Evolutionary conservation across 495 filamentous ascomycete species (phyloP).

Genomic region (Hypoxylon crocopeplum): DNA sequence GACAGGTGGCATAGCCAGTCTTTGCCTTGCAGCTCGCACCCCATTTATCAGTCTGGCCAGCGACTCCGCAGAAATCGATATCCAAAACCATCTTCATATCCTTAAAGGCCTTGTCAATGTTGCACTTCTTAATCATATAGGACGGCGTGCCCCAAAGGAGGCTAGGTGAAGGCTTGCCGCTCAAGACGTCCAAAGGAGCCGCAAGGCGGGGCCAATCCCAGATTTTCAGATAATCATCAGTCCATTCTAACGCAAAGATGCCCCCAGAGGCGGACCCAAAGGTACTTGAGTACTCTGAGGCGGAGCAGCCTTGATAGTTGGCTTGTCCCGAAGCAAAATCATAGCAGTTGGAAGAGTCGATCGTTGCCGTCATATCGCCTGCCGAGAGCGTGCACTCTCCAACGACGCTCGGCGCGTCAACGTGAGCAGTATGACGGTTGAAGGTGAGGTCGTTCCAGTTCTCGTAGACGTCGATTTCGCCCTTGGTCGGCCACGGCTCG

Average conservation of each 20-base stretch:
- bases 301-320: conserved; percentile 46
- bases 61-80: conserved; percentile 58
- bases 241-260: conserved; percentile 79
- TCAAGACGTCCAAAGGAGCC: conserved; percentile 55
- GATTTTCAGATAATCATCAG: conserved; percentile 66
- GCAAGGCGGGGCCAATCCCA: conserved; percentile 70
- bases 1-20: conserved; percentile 50
- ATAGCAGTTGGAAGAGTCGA: conserved; percentile 63
- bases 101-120: conserved; percentile 52
- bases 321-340: conserved; percentile 43
- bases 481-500: conserved; percentile 74
- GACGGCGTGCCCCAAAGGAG: conserved; percentile 67
- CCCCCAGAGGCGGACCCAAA: conserved; percentile 72
- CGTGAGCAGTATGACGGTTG: conserved; percentile 79
- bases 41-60: conserved; percentile 43
- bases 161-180: conserved; percentile 65
- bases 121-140: conserved; percentile 42
- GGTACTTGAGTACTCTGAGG: conserved; percentile 56
- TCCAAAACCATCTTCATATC: conserved; percentile 56
- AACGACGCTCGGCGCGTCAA: conserved; percentile 62
- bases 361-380: conserved; percentile 53
- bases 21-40: conserved; percentile 23
- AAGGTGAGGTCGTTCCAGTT: conserved; percentile 69
- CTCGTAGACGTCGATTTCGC: conserved; percentile 92
- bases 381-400: conserved; percentile 61